Evolutionary conservation across 192 early-diverging fungal species (phyloP).

Genomic region (Lobosporangium transversale): DNA sequence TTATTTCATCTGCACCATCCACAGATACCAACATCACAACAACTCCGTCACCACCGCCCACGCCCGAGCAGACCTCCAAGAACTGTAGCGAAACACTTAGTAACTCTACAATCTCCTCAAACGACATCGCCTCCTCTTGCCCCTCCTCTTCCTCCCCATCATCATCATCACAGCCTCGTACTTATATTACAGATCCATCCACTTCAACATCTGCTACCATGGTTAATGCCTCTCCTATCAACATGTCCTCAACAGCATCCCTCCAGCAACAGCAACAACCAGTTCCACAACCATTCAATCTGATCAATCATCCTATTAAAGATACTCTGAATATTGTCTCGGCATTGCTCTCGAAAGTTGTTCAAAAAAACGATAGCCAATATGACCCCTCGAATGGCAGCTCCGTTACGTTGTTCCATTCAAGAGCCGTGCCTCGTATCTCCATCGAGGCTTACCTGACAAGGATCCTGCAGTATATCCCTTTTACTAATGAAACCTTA

Average conservation of each 20-base stretch:
- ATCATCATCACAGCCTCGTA: neutral
- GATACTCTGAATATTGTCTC: slow-evolving; percentile 61
- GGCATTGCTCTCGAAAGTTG: slow-evolving; percentile 52
- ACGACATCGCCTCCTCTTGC: neutral
- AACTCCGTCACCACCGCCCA: slow-evolving; percentile 10
- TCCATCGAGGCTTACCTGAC: slow-evolving; percentile 70
- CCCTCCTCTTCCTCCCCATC: neutral
- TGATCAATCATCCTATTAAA: slow-evolving; percentile 56
- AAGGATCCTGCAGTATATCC: slow-evolving; percentile 75
- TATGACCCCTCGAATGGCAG: slow-evolving; percentile 23
- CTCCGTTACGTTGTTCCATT: slow-evolving; percentile 74
- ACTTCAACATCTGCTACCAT: neutral
- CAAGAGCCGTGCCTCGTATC: slow-evolving; percentile 72
- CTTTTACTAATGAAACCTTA: slow-evolving; percentile 72
- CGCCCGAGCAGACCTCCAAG: slow-evolving; percentile 1
- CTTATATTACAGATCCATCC: neutral
- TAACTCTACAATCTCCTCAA: too few species aligned
- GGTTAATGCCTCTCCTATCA: neutral
- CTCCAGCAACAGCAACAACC: neutral
- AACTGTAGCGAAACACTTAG: neutral
- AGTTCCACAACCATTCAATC: slow-evolving; percentile 29
- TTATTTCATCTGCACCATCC: neutral
- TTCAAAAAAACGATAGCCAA: slow-evolving; percentile 55
- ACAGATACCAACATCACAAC: neutral
- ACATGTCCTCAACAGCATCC: neutral